These are phyloP conservation scores for Geotrichum cucujoidarum DNA, from an alignment of 1,139 yeast species.

Conservation along the genomic window DNA sequence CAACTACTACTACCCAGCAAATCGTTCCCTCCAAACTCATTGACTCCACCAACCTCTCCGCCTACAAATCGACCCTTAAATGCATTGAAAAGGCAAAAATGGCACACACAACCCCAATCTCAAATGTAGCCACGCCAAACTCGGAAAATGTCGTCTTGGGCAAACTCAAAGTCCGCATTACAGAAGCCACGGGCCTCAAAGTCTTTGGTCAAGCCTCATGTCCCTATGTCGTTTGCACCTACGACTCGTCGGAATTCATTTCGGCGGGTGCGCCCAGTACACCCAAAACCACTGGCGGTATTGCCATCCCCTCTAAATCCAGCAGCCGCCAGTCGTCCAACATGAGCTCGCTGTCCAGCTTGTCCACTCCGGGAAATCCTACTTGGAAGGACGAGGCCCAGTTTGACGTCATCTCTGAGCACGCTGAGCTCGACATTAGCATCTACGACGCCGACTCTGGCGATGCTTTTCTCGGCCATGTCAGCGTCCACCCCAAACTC, in stretches of 20 bases:
- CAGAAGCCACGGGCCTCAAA: slow-evolving; percentile 67
- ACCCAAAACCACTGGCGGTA: slow-evolving; percentile 26
- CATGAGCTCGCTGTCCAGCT: slow-evolving; percentile 18
- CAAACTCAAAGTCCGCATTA: slow-evolving; percentile 69
- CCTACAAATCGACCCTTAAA: slow-evolving; percentile 7
- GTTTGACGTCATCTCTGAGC: slow-evolving; percentile 78
- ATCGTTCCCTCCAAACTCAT: slow-evolving; percentile 4
- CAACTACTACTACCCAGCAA: too few relatives aligned
- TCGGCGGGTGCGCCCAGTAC: slow-evolving; percentile 50
- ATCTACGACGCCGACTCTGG: slow-evolving; percentile 79
- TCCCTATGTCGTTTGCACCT: slow-evolving; percentile 91
- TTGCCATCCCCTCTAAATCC: slow-evolving; percentile 38
- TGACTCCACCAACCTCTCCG: background rate
- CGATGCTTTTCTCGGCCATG: slow-evolving; percentile 83
- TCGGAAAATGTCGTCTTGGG: slow-evolving; percentile 41
- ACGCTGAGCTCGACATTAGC: slow-evolving; percentile 73
- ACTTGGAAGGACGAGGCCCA: slow-evolving; percentile 87
- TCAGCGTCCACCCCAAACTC: slow-evolving; percentile 64
- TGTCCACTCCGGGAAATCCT: slow-evolving; percentile 45
- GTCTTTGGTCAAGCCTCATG: slow-evolving; percentile 51
- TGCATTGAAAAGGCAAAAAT: background rate
- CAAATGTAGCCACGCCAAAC: slow-evolving; percentile 12
- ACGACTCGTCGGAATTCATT: slow-evolving; percentile 86
- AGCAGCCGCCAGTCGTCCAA: slow-evolving; percentile 11
- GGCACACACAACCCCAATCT: slow-evolving; percentile 23